Base-by-base conservation (phyloP, 2,329 filamentous ascomycete genomes). In the Botrytis fabae region DNA sequence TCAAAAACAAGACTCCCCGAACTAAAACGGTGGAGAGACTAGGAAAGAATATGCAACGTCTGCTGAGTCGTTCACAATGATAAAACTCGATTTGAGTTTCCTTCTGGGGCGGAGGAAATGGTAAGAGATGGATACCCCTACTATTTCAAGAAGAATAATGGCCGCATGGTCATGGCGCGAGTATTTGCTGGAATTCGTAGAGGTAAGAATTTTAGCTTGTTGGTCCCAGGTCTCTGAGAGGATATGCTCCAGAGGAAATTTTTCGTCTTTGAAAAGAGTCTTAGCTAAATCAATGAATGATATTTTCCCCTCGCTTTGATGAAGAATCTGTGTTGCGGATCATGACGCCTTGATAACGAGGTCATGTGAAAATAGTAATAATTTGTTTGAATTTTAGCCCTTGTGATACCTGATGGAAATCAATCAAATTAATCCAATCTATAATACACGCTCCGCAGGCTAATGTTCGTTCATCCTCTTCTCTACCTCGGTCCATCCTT, bases 111-210 rank as follows among this genome's bases (percentile, higher is more conserved):
- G 6, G 65, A 69, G n/a, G 65, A 69, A 2, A 69, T 69, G 9
- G n/a, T 69, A 69, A 69, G 65, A 69, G 48, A 69, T 22, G 65
- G 65, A 9, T 57, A 69, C 3, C 65, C 65, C 0, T 69, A 69
- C 3, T 69, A 69, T 10, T 57, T 57, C 1, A 69, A 69, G n/a
- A 57, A 57, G 6, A 69, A 32, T 20, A 69, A 57, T 69, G 65
- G 65, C 10, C 65, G 35, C 22, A 59, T 69, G 48, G 65, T 32
- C 1, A 57, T 69, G 65, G 65, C 65, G 0, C 14, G 65, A 57
- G 57, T 35, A 35, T 35, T 35, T 35, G 25, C 65, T 25, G 12
- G 35, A 32, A 69, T 38, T 8, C 35, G 38, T 28, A 48, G n/a
- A n/a, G 32, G 28, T 12, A 57, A 69, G 20, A 69, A 59, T 1